Evolutionary conservation across 1,139 yeast genomes (phyloP), one percentile per base, ranked within the genome.

Genomic region (Lodderomyces parapsilosis): DNA sequence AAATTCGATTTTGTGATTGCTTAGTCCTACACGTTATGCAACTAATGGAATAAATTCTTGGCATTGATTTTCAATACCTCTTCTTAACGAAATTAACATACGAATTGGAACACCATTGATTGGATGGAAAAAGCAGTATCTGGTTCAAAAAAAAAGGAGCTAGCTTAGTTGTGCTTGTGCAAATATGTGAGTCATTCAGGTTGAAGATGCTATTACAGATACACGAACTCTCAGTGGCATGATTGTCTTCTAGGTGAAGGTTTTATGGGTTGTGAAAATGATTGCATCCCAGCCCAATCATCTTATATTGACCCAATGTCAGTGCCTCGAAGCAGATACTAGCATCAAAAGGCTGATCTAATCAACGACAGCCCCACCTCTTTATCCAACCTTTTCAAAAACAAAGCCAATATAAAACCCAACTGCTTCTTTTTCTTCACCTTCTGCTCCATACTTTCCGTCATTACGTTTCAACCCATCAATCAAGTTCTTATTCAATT

Each of bases 361-460:
- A 24, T n/a, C 6, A 24, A 8, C 27, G 17, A 4, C 7, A 14
- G 17, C 9, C 6, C 15, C 17, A 28, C 7, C 7, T 14, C 31
- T 18, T 10, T 20, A 33, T 37, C 32, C 40, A 62, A 32, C 63
- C 58, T 83, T 85, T 49, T 81, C 84, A 58, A 88, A 89, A 1
- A 86, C 93, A 67, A 88, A 88, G 0, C 90, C 89, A 39, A 83
- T 63, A 59, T 88, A 88, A 52, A 89, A 84, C 10, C 90, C 88
- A n/a, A 96, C 96, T 0, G 77, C 78, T 59, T 93, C 98, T 48
- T 88, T 78, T 58, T 93, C 96, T 38, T 82, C 88, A 1, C 96
- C 96, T 57, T 85, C 93, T 34, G 91, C 89, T 14, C 96, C 96
- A 54, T 83, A 81, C 41, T 79, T 76, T 0, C 96, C 97, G 59